A percentile compares a stretch with the other conserved stretches of the same genome.
phyloP scores from a whole-genome alignment of 306 rosid species.

The Citrullus mucosospermus region DNA sequence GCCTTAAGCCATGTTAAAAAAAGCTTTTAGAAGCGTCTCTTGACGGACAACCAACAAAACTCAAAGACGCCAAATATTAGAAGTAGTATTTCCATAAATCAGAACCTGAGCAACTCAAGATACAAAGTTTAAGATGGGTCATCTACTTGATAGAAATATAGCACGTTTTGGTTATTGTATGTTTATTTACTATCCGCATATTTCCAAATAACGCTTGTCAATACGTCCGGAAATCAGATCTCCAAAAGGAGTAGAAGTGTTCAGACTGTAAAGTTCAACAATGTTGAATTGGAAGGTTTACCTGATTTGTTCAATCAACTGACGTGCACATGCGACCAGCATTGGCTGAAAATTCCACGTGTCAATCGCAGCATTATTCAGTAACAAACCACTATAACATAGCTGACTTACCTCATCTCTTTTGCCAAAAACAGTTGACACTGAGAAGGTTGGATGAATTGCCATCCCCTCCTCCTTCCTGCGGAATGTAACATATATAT shows the following conservation, averaged over 20 bases:
- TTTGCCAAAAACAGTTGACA: constrained; percentile 82
- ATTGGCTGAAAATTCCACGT: constrained; percentile 48
- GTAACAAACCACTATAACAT: neutral
- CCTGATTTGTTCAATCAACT: constrained; percentile 70
- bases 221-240: neutral
- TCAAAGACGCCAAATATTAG: neutral
- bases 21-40: neutral
- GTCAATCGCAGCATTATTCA: neutral
- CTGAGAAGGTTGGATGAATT: constrained; percentile 62
- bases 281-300: constrained; percentile 11
- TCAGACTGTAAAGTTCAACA: neutral
- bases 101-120: neutral
- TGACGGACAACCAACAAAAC: neutral
- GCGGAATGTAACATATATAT: neutral
- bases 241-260: neutral
- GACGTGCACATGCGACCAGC: constrained; percentile 85
- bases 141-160: neutral
- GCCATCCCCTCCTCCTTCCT: constrained; percentile 87
- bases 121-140: neutral
- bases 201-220: neutral
- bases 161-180: neutral
- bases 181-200: neutral
- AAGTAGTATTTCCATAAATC: neutral
- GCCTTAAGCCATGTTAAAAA: neutral
- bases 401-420: constrained; percentile 68